phyloP scores from a whole-genome alignment of 2,329 filamentous ascomycete species.

The Exserohilum rostratum region DNA sequence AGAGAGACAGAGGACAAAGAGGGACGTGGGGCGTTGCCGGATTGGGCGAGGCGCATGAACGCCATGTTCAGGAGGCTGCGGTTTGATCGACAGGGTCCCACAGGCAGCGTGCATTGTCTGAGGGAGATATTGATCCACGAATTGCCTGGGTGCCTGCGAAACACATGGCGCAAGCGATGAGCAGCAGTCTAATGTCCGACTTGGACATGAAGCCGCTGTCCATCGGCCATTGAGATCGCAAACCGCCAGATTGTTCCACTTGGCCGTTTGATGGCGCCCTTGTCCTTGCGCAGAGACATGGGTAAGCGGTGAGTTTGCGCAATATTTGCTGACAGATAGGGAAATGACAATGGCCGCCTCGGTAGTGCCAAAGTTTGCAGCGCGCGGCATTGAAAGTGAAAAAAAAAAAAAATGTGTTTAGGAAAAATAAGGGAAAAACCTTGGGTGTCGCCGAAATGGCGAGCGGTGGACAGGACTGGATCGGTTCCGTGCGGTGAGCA shows the following conservation, averaged over 20 bases:
- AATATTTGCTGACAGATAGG: not conserved
- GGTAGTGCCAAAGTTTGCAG: too few species aligned
- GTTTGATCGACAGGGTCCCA: conserved; percentile 14
- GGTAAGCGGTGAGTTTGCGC: conserved; percentile 2
- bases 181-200: conserved; percentile 1
- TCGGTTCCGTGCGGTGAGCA: conserved; percentile 4
- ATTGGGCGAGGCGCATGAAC: conserved; percentile 15
- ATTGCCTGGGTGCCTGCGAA: conserved; percentile 10
- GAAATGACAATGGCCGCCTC: not conserved
- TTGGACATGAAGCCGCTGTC: not conserved
- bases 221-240: not conserved
- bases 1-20: not conserved
- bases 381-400: too few species aligned
- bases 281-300: not conserved
- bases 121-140: conserved; percentile 10
- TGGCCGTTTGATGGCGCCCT: not conserved
- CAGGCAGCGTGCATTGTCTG: conserved; percentile 10
- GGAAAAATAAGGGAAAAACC: not conserved
- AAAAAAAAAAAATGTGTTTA: not conserved
- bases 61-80: conserved; percentile 8
- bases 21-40: conserved; percentile 3
- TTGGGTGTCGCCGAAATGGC: conserved; percentile 5
- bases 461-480: conserved; percentile 3
- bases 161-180: conserved; percentile 12
- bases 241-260: not conserved